Evolutionary conservation across 768 basidiomycete genomes (phyloP), one percentile per base, ranked within the genome.

Genomic region (Daedaleopsis nitida): DNA sequence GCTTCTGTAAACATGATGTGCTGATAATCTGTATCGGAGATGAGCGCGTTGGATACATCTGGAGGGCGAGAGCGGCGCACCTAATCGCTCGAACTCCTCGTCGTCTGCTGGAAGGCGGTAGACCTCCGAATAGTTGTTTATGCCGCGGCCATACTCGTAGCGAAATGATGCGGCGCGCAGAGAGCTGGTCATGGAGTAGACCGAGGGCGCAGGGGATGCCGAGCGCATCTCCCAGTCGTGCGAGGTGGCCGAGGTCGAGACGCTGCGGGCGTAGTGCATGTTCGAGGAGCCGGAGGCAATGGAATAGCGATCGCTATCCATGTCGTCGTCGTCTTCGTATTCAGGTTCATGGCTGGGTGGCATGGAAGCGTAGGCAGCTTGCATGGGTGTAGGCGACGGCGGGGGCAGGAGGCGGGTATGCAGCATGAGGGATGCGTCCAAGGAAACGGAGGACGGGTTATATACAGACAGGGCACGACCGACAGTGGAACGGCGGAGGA

Each of bases 31-130:
- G 70, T 17, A 38, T 48, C 43, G 52, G 48, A 64, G 8, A 43
- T 61, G 34, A 64, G 57, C 21, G 19, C 8, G 50, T 4, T 23
- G n/a, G 27, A 32, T 17, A 47, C 14, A 48, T 21, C 34, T 9
- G 12, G 52, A 17, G 24, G 7, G 23, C 3, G 19, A 27, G 52
- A 42, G 16, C 35, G 14, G 57, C 83, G 49, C 64, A 90, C 90
- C 81, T 39, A 91, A 81, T 59, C 90, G 82, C 35, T 84, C 80
- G 24, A 89, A 74, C 65, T 92, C 91, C 66, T 91, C 88, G 9
- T 88, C 86, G 64, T 92, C 91, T 27, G 89, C 91, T 13, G 91
- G 89, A 27, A 93, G 77, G 45, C 82, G 81, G 68, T 93, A 93
- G 1, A 92, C 81, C 48, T 92, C 88, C 1, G 91, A 92, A 65